phyloP scores from a whole-genome alignment of 495 filamentous ascomycete genomes.

The Glarea lozoyensis region DNA sequence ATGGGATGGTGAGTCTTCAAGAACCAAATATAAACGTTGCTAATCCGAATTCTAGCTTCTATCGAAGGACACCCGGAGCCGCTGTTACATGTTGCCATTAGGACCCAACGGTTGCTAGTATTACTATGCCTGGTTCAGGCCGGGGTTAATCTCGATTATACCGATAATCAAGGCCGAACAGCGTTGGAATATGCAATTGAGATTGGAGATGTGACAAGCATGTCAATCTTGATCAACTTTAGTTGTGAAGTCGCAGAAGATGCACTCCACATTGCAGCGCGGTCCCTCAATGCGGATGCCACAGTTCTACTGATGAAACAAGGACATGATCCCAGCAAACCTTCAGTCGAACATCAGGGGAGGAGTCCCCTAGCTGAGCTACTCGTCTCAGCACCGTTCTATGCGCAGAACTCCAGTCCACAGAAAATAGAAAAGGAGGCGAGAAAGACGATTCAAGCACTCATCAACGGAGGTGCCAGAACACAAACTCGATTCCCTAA shows the following conservation, averaged over 20 bases:
- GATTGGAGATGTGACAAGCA: conserved; percentile 8
- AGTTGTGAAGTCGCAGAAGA: conserved; percentile 8
- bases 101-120: conserved; percentile 1
- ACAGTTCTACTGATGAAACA: conserved; percentile 8
- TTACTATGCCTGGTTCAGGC: conserved; percentile 7
- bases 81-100: conserved; percentile 13
- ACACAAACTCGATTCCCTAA: background rate
- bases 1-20: conserved; percentile 9
- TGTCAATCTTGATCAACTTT: conserved; percentile 9
- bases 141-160: conserved; percentile 6
- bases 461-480: conserved; percentile 6
- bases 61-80: conserved; percentile 5
- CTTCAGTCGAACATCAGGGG: conserved; percentile 7
- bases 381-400: conserved; percentile 5
- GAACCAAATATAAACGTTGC: background rate
- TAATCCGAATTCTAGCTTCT: conserved; percentile 6
- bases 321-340: conserved; percentile 14
- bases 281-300: conserved; percentile 6
- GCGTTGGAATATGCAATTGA: conserved; percentile 9
- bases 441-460: conserved; percentile 7
- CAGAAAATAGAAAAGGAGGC: background rate
- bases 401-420: conserved; percentile 1
- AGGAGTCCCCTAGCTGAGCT: conserved; percentile 13
- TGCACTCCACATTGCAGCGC: conserved; percentile 16
- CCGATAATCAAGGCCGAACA: conserved; percentile 4